Percentiles rank a stretch among this genome's conserved stretches.
phyloP scores from a whole-genome alignment of 177 flowering plant species.

The Vitis hybrid region DNA sequence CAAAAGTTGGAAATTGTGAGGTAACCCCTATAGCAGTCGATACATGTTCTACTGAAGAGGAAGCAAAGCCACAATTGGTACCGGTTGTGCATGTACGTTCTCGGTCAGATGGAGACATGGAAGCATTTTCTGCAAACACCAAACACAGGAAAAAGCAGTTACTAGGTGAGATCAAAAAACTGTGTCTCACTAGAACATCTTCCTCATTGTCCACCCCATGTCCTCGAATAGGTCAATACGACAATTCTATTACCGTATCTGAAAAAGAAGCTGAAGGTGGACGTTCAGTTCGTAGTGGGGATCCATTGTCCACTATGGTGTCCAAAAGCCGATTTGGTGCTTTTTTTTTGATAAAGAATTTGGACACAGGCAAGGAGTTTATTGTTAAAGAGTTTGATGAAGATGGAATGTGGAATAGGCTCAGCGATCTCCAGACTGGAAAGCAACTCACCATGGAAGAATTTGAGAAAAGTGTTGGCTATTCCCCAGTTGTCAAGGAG shows the following conservation, averaged over 20 bases:
- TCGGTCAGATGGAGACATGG: slow-evolving; percentile 65
- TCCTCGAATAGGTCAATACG: slow-evolving; percentile 19
- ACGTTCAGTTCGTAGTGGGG: slow-evolving; percentile 2
- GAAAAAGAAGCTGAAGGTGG: slow-evolving; percentile 7
- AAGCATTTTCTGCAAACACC: slow-evolving; percentile 17
- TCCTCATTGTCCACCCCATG: slow-evolving; percentile 31
- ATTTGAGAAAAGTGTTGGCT: slow-evolving; percentile 79
- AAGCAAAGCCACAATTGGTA: slow-evolving; percentile 11
- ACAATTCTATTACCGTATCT: slow-evolving; percentile 19
- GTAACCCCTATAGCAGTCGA: not conserved
- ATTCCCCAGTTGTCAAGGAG: slow-evolving; percentile 87
- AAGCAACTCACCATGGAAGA: slow-evolving; percentile 79
- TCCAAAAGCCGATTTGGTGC: slow-evolving; percentile 31
- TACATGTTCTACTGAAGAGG: slow-evolving; percentile 2
- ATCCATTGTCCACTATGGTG: slow-evolving; percentile 10
- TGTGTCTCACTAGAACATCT: slow-evolving; percentile 47
- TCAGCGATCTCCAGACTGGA: slow-evolving; percentile 82
- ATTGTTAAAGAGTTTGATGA: slow-evolving; percentile 66
- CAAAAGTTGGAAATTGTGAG: slow-evolving; percentile 13
- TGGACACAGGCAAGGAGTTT: slow-evolving; percentile 90
- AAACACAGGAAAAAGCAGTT: slow-evolving; percentile 45
- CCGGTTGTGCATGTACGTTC: slow-evolving; percentile 43
- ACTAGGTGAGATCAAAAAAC: slow-evolving; percentile 44
- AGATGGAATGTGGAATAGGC: slow-evolving; percentile 73
- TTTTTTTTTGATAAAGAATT: slow-evolving; percentile 67